Evolutionary conservation across 2,329 filamentous ascomycete genomes (phyloP), one percentile per base, ranked within the genome.

Genomic region (Bipolaris bicolor): DNA sequence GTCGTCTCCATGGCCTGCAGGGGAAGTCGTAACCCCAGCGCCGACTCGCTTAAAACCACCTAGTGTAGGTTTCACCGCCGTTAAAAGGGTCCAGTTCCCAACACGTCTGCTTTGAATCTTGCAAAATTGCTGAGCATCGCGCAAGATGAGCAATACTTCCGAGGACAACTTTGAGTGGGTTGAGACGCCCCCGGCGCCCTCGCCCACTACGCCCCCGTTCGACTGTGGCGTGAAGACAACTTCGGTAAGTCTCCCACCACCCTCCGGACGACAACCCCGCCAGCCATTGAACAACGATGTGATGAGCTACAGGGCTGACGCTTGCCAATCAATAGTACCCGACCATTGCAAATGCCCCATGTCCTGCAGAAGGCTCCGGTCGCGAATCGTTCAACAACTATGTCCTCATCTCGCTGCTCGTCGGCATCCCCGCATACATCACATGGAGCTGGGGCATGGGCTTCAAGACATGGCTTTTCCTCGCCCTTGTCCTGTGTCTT

Each of bases 271-370:
- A 66, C 40, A 13, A 44, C 64, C 50, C 61, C 57, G 54, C 66
- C 62, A 67, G 68, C 73, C 70, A 76, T 75, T 75, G 73, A 67
- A 63, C 57, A 36, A 49, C 57, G 49, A 56, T 33, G 39, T 24
- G 41, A 54, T 55, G 52, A 58, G 56, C 63, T 62, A 62, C 57
- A 26, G 61, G 55, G 59, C 65, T 75, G 63, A 75, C 59, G 59
- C 49, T 56, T 48, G 36, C 63, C 62, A 15, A 55, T 49, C 33
- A 58, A 64, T 73, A 96, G 93, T 94, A 87, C 72, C 89, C 91
- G 31, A 81, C 92, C 60, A 98, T 98, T 81, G 91, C 96, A 76
- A 98, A 98, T 86, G 91, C 88, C 47, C 92, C 95, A 64, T 87
- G 98, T 41, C 95, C 95, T 36, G 94, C 93, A 65, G 95, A 99